These are phyloP conservation scores for Amanita polypyramis DNA, from an alignment of 768 basidiomycete genomes.

Conservation along the genomic window DNA sequence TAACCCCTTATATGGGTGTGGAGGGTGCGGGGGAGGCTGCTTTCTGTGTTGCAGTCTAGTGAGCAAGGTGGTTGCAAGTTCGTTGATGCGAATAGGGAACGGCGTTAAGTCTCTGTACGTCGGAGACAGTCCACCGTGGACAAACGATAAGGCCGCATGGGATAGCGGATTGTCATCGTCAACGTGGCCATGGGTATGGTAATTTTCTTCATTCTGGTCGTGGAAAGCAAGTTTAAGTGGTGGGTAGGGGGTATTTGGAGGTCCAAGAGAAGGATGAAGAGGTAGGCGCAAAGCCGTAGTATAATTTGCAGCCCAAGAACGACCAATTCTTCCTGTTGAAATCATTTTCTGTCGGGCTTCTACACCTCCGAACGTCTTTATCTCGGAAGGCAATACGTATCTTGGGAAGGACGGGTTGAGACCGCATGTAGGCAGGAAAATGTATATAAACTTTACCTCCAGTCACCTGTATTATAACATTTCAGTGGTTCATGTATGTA, in stretches of 20 bases:
- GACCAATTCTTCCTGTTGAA: conserved; percentile 66
- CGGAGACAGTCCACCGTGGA: conserved; percentile 85
- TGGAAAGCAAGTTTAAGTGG: conserved; percentile 17
- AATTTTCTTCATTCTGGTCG: conserved; percentile 20
- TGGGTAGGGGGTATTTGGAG: conserved; percentile 49
- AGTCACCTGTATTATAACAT: conserved; percentile 49
- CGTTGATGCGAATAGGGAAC: conserved; percentile 79
- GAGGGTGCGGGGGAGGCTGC: conserved; percentile 77
- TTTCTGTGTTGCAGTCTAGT: conserved; percentile 52
- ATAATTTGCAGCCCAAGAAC: conserved; percentile 81
- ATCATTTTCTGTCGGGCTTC: conserved; percentile 64
- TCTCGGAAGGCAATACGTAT: conserved; percentile 78
- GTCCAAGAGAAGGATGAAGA: conserved; percentile 59
- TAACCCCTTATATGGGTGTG: conserved; percentile 60
- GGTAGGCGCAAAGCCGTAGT: conserved; percentile 75
- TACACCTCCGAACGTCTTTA: conserved; percentile 71
- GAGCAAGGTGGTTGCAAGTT: conserved; percentile 59
- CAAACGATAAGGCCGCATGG: conserved; percentile 80
- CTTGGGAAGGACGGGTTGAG: conserved; percentile 24
- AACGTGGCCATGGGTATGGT: conserved; percentile 8
- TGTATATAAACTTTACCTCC: conserved; percentile 43
- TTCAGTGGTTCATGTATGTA: conserved; percentile 6
- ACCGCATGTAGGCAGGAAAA: not conserved
- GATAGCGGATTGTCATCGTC: conserved; percentile 36
- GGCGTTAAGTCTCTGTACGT: conserved; percentile 66